Evolutionary conservation across 192 early-diverging fungal genomes (phyloP), one percentile per base, ranked within the genome.

Genomic region (Umbelopsis isabellina): DNA sequence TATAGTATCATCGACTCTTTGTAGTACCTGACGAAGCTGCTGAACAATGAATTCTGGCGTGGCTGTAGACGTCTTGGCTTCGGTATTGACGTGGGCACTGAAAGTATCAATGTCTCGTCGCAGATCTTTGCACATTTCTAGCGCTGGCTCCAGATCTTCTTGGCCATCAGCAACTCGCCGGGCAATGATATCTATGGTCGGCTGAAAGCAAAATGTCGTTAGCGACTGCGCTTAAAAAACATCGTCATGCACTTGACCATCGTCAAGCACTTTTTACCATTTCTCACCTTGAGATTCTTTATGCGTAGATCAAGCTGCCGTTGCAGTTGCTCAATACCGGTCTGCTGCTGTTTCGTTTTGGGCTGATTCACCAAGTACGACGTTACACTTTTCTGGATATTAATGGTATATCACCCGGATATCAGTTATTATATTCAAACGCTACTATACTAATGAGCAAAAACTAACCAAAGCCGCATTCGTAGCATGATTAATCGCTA

Each of bases 111-210:
- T 86, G 49, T 90, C 83, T 11, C 49, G 70, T 48, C 85, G 84
- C 49, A 91, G 73, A 16, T 79, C 65, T 27, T 75, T 70, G 18
- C 86, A 87, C 15, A 89, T 82, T 25, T 83, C 83, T 23, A 87
- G 72, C 0, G 86, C 86, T 2, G 90, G 79, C 21, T 84, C 75
- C 46, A 90, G 74, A 12, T 85, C 79, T 9, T 79, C 83, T 68
- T 91, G 86, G 0, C 89, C 89, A 66, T 87, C 83, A 10, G 89
- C 88, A 1, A 85, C 82, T 45, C 86, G 83, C 13, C 87, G 82
- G 41, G 87, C 87, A 46, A 91, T 83, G 15, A 88, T 79, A 74
- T 92, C 90, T 61, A 92, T 88, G 27, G 90, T 84, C n/a, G 91
- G 91, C 66, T 86, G 79, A 18, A 49, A 25, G 15, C 33, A 21